Base-by-base conservation (phyloP, 2,329 filamentous ascomycete genomes). In the Diaporthe amygdali region DNA sequence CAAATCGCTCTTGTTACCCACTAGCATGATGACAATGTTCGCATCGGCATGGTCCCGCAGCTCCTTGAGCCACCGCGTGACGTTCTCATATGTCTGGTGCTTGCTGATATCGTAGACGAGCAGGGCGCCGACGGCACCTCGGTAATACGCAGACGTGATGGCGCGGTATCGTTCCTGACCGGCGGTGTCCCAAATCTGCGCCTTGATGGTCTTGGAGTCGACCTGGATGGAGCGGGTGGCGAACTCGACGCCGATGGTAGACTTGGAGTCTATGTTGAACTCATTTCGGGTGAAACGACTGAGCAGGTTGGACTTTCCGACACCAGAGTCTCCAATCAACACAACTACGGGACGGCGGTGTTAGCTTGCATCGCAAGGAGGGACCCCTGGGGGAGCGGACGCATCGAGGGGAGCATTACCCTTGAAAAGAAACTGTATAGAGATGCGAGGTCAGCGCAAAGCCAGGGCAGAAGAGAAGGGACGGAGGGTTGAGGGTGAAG, bases 1-100 rank as follows among this genome's bases (percentile, higher is more conserved):
- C 92, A 98, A 93, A 97, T 99, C 96, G 84, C 95, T 98, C 93
- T 99, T 99, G 91, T 99, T 99, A 84, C 96, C 96, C 70, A 98
- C 96, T 79, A 99, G 88, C 96, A 99, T 99, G 82, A 99, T 99
- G 79, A 99, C 95, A 79, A 98, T 98, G 87, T 98, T 98, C 79
- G 95, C 95, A 83, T 99, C 96, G 78, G 96, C 96, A 84, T 99
- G 95, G 81, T 98, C 96, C 79, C 96, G 92, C 81, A 99, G 89
- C 88, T 99, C 96, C 88, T 98, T 99, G 87, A 99, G 87, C 96
- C 96, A 99, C 85, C 97, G 91, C 76, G 95, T 98, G 79, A 99
- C 96, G 82, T 98, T 98, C 86, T 98, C 96, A 84, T 98, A 98
- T 76, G 96, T 98, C 87, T 97, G 95, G 85, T 98, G 95, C 90